phyloP scores from a whole-genome alignment of 768 basidiomycete species.

The Mycena galericulata region DNA sequence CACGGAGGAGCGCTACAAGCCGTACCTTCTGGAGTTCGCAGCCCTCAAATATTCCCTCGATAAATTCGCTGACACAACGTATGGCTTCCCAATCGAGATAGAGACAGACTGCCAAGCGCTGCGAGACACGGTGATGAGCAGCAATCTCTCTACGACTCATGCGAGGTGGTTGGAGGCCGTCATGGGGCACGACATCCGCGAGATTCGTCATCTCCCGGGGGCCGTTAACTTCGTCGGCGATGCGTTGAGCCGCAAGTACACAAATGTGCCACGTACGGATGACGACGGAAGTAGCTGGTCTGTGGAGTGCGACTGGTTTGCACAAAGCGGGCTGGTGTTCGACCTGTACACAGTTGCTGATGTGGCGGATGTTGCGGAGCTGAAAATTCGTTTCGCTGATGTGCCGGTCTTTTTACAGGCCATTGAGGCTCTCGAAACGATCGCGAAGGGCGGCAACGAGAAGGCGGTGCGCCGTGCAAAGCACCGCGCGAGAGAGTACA shows the following conservation, averaged over 20 bases:
- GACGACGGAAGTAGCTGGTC: not conserved
- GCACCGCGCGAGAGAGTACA: not conserved
- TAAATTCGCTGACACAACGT: constrained; percentile 36
- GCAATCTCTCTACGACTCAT: constrained; percentile 33
- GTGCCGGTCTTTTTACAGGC: not conserved
- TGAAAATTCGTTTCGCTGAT: not conserved
- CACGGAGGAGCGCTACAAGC: constrained; percentile 44
- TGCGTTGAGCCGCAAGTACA: not conserved
- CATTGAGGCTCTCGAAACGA: too few relatives aligned
- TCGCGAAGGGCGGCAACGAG: too few relatives aligned
- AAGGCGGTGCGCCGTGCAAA: not conserved
- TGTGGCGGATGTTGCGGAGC: not conserved
- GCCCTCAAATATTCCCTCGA: constrained; percentile 14
- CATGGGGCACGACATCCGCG: constrained; percentile 32
- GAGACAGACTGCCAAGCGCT: constrained; percentile 31
- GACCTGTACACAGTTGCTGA: not conserved
- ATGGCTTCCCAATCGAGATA: constrained; percentile 36
- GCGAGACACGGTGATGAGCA: constrained; percentile 34
- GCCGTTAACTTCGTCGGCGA: not conserved
- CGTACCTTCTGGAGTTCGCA: constrained; percentile 28
- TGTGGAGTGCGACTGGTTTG: not conserved
- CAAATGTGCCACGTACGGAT: too few relatives aligned
- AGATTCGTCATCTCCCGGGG: constrained; percentile 35
- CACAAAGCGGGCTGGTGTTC: not conserved
- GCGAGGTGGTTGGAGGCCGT: constrained; percentile 42